Conservation (phyloP, 306 rosid genomes). For the Astragalus membranaceus region DNA sequence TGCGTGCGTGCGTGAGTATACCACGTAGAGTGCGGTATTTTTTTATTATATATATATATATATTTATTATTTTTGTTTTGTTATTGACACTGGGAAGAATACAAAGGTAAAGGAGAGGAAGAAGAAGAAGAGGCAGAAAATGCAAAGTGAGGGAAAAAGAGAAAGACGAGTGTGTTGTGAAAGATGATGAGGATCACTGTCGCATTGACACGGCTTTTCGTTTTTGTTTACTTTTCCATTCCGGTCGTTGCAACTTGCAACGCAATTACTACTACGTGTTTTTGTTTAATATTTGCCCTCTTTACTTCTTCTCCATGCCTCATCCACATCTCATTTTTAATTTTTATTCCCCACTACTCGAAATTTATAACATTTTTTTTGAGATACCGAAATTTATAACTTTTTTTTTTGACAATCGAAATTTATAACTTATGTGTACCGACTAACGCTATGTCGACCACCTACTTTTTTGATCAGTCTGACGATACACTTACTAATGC, state of each 20-base stretch:
- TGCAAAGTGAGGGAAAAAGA: background rate
- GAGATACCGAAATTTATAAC: no score
- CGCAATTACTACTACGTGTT: slow-evolving; percentile 27
- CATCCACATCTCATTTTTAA: no score
- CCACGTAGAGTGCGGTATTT: background rate
- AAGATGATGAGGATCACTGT: slow-evolving; percentile 25
- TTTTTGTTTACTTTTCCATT: background rate
- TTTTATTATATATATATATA: background rate
- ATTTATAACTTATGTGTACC: no score
- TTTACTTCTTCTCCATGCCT: no score
- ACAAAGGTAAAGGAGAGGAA: background rate
- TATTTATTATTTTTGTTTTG: background rate
- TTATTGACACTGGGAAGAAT: background rate
- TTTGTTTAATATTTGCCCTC: no score
- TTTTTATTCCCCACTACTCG: no score
- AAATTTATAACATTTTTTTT: no score
- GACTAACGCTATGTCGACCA: no score
- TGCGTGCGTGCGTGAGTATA: background rate
- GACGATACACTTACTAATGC: no score
- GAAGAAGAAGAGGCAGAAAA: background rate
- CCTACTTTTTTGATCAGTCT: no score
- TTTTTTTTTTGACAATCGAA: no score
- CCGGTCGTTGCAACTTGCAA: background rate
- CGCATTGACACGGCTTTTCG: slow-evolving; percentile 39
- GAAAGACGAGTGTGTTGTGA: slow-evolving; percentile 19